Evolutionary conservation across 176 grass and related monocot genomes (phyloP).

Genomic region (Rhynchospora tenuis): DNA sequence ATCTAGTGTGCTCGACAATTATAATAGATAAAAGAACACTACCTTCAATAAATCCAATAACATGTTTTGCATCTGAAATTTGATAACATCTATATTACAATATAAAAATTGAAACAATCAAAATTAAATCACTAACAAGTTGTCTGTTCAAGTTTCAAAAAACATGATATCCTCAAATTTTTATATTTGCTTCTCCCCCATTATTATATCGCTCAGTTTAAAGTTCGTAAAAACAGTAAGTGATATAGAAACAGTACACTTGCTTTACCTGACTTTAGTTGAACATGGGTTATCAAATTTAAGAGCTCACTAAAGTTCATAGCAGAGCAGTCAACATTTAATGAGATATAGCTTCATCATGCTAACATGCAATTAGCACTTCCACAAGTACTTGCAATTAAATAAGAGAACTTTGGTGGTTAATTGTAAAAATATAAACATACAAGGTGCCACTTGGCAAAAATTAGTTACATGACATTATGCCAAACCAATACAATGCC

Average conservation of each 20-base stretch:
- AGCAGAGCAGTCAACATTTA: conserved; percentile 1
- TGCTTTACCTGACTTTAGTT: neutral
- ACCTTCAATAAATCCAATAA: neutral
- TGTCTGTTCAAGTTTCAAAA: neutral
- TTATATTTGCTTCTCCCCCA: neutral
- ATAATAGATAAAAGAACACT: neutral
- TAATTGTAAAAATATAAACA: neutral
- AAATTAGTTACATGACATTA: neutral
- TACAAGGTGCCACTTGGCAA: neutral
- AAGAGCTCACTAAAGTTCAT: neutral
- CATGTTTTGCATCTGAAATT: neutral
- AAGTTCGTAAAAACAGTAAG: neutral
- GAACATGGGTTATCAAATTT: neutral
- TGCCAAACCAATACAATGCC: neutral
- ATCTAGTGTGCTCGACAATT: neutral
- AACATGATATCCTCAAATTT: neutral
- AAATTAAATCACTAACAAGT: neutral
- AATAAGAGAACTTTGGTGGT: neutral
- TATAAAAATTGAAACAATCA: neutral
- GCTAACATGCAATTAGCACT: neutral
- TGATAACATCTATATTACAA: neutral
- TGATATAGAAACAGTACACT: neutral
- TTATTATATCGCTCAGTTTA: neutral
- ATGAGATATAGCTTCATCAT: neutral
- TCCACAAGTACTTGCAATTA: neutral